Conservation (phyloP, 2,329 filamentous ascomycete species). For the Periconia macrospinosa region DNA sequence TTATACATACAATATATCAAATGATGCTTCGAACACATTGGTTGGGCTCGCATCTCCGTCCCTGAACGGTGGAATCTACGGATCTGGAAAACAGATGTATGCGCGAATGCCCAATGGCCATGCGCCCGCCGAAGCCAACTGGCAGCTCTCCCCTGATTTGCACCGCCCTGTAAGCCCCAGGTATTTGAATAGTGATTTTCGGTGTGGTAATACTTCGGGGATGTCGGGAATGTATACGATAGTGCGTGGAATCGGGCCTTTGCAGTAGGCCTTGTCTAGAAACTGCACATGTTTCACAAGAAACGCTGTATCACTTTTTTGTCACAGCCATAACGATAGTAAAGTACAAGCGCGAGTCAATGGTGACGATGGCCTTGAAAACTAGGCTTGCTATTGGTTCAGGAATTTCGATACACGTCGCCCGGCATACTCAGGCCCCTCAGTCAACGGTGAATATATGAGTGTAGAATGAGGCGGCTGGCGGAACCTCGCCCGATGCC, state of each 20-base stretch:
- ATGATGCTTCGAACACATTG: neutral
- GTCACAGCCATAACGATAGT: neutral
- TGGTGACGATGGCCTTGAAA: neutral
- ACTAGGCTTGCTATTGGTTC: neutral
- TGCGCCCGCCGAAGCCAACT: neutral
- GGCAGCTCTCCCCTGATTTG: neutral
- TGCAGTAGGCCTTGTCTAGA: neutral
- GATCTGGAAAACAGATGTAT: neutral
- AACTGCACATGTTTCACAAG: neutral
- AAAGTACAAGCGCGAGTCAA: neutral
- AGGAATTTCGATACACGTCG: neutral
- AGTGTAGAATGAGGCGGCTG: neutral
- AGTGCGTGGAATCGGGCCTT: neutral
- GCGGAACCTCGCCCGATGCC: neutral
- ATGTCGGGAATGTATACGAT: neutral
- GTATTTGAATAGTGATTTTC: neutral
- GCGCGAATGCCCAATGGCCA: neutral
- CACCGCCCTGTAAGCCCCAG: neutral
- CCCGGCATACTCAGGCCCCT: too few relatives aligned
- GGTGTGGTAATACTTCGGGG: neutral
- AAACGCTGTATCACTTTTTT: neutral
- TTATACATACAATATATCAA: neutral
- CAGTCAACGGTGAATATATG: neutral
- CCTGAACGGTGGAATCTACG: neutral
- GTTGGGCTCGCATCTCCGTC: neutral